Evolutionary conservation across 345 rosid species (phyloP).

Genomic region (Gossypium raimondii): DNA sequence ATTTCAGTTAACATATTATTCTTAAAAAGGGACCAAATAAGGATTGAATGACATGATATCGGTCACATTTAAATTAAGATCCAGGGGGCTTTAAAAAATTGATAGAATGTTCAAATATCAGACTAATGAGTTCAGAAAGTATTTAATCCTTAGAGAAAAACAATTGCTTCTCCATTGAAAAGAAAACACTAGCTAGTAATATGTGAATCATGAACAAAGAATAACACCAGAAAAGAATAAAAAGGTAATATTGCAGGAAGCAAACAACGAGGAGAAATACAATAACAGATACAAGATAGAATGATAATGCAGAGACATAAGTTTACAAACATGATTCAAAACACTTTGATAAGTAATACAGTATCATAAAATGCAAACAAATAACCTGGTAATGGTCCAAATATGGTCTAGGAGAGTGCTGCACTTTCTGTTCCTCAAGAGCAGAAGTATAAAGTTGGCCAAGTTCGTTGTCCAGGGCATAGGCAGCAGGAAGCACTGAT

Average conservation of each 20-base stretch:
- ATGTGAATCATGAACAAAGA: neutral
- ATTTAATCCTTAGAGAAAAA: constrained; percentile 7
- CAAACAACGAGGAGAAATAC: neutral
- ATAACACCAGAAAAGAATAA: neutral
- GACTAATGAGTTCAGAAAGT: neutral
- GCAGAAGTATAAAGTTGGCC: constrained; percentile 48
- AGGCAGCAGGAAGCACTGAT: constrained; percentile 78
- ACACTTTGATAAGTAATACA: neutral
- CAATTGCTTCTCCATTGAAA: neutral
- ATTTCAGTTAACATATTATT: neutral
- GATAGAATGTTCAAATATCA: neutral
- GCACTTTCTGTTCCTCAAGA: constrained; percentile 34
- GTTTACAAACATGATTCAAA: neutral
- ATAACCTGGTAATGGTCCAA: constrained; percentile 69
- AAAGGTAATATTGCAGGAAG: neutral
- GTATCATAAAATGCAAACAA: neutral
- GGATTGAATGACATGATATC: neutral
- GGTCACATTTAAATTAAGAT: neutral
- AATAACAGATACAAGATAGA: neutral
- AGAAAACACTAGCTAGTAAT: neutral
- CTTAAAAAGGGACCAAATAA: neutral
- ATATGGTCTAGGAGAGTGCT: constrained; percentile 30
- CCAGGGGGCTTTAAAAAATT: neutral
- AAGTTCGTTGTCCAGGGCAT: constrained; percentile 60
- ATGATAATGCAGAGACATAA: neutral